Base-by-base conservation (phyloP, 257 asterid species). In the Cordia subcordata region DNA sequence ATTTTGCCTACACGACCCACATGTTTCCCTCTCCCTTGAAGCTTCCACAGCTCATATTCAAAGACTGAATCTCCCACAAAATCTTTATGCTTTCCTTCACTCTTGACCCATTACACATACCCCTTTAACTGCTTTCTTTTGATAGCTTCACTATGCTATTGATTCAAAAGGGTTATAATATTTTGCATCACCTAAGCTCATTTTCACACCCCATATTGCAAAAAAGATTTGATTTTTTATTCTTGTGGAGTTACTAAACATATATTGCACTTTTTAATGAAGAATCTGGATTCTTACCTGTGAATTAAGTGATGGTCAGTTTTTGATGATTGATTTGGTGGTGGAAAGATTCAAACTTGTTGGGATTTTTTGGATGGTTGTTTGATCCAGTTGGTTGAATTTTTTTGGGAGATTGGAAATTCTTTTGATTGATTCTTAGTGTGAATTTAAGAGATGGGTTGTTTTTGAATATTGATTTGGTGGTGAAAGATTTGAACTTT, bases 381-480 rank as follows among this genome's bases (percentile, higher is more conserved):
- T 55, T 65, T 44, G 57, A 64, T 59, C 76, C 55, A 60, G 27
- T 55, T 60, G 67, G 68, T 32, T 53, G 52, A 47, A 56, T 61
- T 77, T 45, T 35, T 64, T 60, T 75, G 49, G 57, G 6, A 27
- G 6, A 27, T 27, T 46, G 35, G 42, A 8, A 54, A 45, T 35
- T 56, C 38, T 67, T n/a, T n/a, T n/a, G n/a, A n/a, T n/a, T 66
- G 74, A 54, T 73, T 66, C 51, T 20, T 53, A n/a, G 55, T 19
- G 58, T 14, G 42, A 49, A n/a, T 64, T 69, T 45, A 56, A 73
- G 57, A 15, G 53, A 61, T 53, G 68, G 75, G 77, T 60, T 55
- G 55, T 51, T 35, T 51, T 53, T 37, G 59, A 32, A 75, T 71
- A 32, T 67, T 67, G 64, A 61, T 63, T 74, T 67, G 49, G 72